These are phyloP conservation scores for Trichoderma atroviride DNA, from an alignment of 2,329 filamentous ascomycete species.

Conservation along the genomic window DNA sequence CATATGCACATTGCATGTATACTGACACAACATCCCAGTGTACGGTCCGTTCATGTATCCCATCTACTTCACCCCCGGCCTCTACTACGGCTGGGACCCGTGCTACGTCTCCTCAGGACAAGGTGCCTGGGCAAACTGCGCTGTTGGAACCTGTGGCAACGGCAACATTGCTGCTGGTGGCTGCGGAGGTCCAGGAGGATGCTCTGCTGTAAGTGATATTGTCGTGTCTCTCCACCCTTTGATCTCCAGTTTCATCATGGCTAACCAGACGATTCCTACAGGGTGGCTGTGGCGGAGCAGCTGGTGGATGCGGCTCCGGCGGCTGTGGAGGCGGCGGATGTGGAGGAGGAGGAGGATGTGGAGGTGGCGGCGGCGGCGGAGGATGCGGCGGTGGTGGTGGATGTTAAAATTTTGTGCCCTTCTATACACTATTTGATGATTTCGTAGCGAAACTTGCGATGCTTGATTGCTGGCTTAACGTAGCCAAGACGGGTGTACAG, in stretches of 20 bases:
- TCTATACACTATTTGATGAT: neutral
- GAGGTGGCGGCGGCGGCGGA: slow-evolving; percentile 20
- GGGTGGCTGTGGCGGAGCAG: neutral
- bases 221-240: neutral
- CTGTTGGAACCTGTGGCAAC: slow-evolving; percentile 52
- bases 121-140: slow-evolving; percentile 46
- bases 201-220: slow-evolving; percentile 21
- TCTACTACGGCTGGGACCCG: slow-evolving; percentile 52
- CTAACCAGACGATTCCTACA: neutral
- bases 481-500: neutral
- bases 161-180: slow-evolving; percentile 49
- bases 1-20: neutral
- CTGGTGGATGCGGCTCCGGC: neutral
- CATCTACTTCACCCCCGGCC: slow-evolving; percentile 46
- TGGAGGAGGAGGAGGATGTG: slow-evolving; percentile 43
- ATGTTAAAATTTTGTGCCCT: neutral
- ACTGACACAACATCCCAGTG: slow-evolving; percentile 33
- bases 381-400: neutral
- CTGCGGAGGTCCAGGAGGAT: slow-evolving; percentile 32
- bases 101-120: slow-evolving; percentile 38
- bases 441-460: neutral
- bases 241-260: neutral
- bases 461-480: neutral
- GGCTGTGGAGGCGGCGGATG: slow-evolving; percentile 9
- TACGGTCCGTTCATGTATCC: slow-evolving; percentile 53